A percentile compares a stretch with the other conserved stretches of the same genome.
Conservation (phyloP, 2,329 filamentous ascomycete species). For the Microsporum canis region DNA sequence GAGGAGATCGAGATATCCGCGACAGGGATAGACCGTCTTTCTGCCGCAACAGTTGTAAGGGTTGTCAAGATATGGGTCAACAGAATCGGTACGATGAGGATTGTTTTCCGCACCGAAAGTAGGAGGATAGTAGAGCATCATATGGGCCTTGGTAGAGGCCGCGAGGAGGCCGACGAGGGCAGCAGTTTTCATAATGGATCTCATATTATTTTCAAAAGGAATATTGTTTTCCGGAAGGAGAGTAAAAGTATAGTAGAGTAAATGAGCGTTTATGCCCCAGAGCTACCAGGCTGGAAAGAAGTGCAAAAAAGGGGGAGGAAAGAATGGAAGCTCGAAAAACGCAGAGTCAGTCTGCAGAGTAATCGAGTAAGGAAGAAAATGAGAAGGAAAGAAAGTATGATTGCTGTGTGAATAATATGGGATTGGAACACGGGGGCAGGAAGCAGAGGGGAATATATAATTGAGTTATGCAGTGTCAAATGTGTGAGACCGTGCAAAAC, state of each 20-base stretch:
- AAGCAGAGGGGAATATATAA: neutral
- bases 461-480: neutral
- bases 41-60: slow-evolving; percentile 38
- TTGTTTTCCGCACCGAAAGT: slow-evolving; percentile 37
- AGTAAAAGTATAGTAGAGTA: neutral
- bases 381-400: neutral
- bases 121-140: slow-evolving; percentile 35
- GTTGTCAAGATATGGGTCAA: slow-evolving; percentile 32
- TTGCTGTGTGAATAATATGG: neutral
- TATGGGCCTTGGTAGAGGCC: slow-evolving; percentile 24
- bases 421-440: neutral
- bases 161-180: neutral
- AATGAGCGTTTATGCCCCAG: neutral
- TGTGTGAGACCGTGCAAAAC: neutral
- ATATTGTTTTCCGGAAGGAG: neutral
- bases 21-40: slow-evolving; percentile 29
- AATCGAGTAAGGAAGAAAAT: neutral
- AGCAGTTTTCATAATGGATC: neutral
- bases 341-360: neutral
- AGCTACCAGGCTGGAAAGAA: neutral
- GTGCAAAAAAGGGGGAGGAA: neutral
- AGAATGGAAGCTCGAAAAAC: neutral
- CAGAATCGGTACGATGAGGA: slow-evolving; percentile 27
- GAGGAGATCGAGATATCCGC: slow-evolving; percentile 36
- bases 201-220: neutral